Percentiles rank a stretch among this genome's conserved stretches.
Conservation (phyloP, 2,329 filamentous ascomycete species). For the Ophiostoma pallidulum region DNA sequence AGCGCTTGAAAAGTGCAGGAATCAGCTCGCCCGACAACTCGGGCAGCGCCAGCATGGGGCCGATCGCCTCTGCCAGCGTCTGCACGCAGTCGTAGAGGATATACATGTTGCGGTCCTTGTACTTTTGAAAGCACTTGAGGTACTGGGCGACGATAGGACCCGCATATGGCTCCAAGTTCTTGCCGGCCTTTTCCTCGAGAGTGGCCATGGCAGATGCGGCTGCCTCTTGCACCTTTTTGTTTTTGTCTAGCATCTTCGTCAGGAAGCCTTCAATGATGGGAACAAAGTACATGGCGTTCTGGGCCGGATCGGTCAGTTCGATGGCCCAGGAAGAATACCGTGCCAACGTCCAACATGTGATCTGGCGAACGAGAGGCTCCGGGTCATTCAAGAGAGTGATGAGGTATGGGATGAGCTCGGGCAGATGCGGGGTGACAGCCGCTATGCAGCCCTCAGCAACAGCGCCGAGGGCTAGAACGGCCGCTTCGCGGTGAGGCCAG, state of each 20-base stretch:
- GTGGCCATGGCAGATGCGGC: constrained; percentile 94
- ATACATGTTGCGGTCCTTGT: constrained; percentile 99
- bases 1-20: constrained; percentile 83
- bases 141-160: constrained; percentile 86
- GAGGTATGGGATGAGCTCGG: constrained; percentile 81
- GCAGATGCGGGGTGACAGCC: constrained; percentile 81
- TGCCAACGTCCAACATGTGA: constrained; percentile 95
- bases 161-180: constrained; percentile 73
- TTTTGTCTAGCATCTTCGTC: constrained; percentile 87
- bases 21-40: constrained; percentile 80
- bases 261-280: constrained; percentile 97
- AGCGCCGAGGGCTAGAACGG: constrained; percentile 86
- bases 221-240: constrained; percentile 97
- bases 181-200: constrained; percentile 85
- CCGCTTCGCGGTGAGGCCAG: constrained; percentile 89
- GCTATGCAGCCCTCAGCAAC: constrained; percentile 92
- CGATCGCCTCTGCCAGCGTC: constrained; percentile 87
- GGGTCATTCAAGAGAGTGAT: constrained; percentile 74
- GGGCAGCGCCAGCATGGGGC: constrained; percentile 67
- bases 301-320: constrained; percentile 53
- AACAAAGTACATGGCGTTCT: constrained; percentile 74
- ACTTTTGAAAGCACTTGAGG: constrained; percentile 82
- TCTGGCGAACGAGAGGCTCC: constrained; percentile 87
- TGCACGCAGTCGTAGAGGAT: constrained; percentile 98
- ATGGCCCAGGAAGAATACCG: constrained; percentile 91